Conservation (phyloP, 2,329 filamentous ascomycete genomes). For the Aureobasidium subglaciale region DNA sequence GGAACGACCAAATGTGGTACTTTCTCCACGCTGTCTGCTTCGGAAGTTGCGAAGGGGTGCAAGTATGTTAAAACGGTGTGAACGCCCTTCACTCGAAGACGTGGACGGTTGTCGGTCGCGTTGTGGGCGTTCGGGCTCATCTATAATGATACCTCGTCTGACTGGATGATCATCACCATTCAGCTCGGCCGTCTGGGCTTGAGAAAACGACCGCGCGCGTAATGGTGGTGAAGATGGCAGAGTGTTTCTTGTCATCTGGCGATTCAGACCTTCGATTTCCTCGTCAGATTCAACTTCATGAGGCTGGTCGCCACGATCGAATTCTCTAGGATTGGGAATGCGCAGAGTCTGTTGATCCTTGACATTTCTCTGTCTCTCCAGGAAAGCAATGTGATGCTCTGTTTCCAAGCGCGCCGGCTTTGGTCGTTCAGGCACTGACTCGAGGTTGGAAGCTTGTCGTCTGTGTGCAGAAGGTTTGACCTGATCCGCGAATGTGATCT, state of each 20-base stretch:
- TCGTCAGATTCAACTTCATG: conserved; percentile 46
- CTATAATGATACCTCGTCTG: conserved; percentile 57
- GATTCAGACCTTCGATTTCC: conserved; percentile 26
- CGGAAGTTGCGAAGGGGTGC: conserved; percentile 2
- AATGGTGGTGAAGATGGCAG: conserved; percentile 5
- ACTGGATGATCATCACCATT: conserved; percentile 35
- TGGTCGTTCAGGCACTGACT: conserved; percentile 37
- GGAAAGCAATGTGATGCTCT: conserved; percentile 79
- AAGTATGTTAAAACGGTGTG: conserved; percentile 16
- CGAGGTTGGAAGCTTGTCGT: conserved; percentile 35
- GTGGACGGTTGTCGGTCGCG: conserved; percentile 18
- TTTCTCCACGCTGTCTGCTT: background rate
- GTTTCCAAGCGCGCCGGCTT: conserved; percentile 50
- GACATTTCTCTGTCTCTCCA: conserved; percentile 70
- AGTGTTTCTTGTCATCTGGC: conserved; percentile 24
- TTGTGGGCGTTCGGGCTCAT: conserved; percentile 50
- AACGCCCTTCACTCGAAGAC: background rate
- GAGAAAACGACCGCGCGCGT: background rate
- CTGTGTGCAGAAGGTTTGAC: conserved; percentile 43
- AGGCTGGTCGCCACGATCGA: conserved; percentile 72
- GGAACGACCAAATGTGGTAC: conserved; percentile 7
- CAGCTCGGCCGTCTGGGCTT: conserved; percentile 18
- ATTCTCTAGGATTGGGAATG: conserved; percentile 87
- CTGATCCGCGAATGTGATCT: conserved; percentile 64
- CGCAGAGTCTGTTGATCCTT: conserved; percentile 68